phyloP scores from a whole-genome alignment of 352 stramenopile genomes.

The Phytophthora crassamura region DNA sequence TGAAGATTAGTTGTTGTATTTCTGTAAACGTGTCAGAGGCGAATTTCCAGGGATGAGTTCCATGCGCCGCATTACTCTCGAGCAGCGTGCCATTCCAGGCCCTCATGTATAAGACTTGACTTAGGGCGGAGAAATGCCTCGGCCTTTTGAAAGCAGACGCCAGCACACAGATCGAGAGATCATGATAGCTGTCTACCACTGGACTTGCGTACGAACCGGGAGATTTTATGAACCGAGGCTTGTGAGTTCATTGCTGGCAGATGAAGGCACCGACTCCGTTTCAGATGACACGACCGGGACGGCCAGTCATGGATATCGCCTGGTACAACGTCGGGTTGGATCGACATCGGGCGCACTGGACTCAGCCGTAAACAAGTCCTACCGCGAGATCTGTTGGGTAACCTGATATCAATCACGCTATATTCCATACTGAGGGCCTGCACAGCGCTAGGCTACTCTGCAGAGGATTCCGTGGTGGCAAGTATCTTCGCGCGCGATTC shows the following conservation, averaged over 20 bases:
- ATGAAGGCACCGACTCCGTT: conserved; percentile 16
- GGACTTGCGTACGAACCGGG: conserved; percentile 39
- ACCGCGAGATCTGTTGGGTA: conserved; percentile 16
- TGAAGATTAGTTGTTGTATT: too few relatives aligned
- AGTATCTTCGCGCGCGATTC: conserved; percentile 2
- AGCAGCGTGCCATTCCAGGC: too few relatives aligned
- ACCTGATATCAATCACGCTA: conserved; percentile 25
- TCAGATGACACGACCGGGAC: conserved; percentile 23
- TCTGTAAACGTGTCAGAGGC: too few relatives aligned
- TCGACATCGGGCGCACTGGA: conserved; percentile 11
- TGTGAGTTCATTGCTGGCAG: conserved; percentile 37
- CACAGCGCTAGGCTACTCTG: conserved; percentile 19
- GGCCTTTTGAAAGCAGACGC: too few relatives aligned
- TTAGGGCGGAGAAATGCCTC: too few relatives aligned
- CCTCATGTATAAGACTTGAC: too few relatives aligned
- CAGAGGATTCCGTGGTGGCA: conserved; percentile 8
- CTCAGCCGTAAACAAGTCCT: background rate
- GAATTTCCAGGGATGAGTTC: too few relatives aligned
- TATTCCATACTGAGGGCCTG: conserved; percentile 26
- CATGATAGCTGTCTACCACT: conserved; percentile 35
- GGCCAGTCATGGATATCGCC: conserved; percentile 40
- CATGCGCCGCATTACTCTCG: too few relatives aligned
- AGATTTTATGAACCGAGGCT: conserved; percentile 33
- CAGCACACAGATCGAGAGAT: background rate
- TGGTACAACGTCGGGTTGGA: conserved; percentile 12